These are phyloP conservation scores for Cylindricascospora bacillispora DNA, from an alignment of 1,139 yeast genomes.

Conservation along the genomic window DNA sequence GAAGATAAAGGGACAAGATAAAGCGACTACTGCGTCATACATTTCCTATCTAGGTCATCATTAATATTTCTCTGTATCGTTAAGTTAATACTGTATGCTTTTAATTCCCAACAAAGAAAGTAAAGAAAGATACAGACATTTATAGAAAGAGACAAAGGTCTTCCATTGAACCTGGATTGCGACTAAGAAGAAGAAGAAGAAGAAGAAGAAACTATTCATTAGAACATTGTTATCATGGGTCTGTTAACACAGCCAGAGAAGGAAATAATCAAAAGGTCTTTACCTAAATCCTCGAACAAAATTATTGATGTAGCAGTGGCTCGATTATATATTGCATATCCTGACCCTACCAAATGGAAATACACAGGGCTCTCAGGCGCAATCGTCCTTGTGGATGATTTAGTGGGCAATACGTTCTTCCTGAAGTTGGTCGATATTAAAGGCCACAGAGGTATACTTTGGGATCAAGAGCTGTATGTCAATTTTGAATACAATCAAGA, in stretches of 20 bases:
- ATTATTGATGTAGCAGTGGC: slow-evolving; percentile 87
- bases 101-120: too few species aligned
- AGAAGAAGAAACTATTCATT: too few species aligned
- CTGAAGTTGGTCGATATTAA: slow-evolving; percentile 74
- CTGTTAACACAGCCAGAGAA: slow-evolving; percentile 59
- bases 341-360: slow-evolving; percentile 69
- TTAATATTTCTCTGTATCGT: too few species aligned
- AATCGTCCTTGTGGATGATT: slow-evolving; percentile 72
- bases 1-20: too few species aligned
- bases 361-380: slow-evolving; percentile 90
- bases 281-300: slow-evolving; percentile 82
- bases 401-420: slow-evolving; percentile 89
- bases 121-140: too few species aligned
- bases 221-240: slow-evolving; percentile 46
- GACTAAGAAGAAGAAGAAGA: too few species aligned
- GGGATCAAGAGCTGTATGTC: slow-evolving; percentile 94
- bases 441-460: slow-evolving; percentile 74
- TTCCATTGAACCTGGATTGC: too few species aligned
- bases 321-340: slow-evolving; percentile 77
- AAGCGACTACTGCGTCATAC: too few species aligned
- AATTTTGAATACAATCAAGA: slow-evolving; percentile 87
- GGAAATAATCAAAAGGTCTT: slow-evolving; percentile 74
- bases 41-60: too few species aligned
- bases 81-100: too few species aligned
- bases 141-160: too few species aligned